Conservation (phyloP, 2,329 filamentous ascomycete species). For the Mycosphaerelloides madeirae region DNA sequence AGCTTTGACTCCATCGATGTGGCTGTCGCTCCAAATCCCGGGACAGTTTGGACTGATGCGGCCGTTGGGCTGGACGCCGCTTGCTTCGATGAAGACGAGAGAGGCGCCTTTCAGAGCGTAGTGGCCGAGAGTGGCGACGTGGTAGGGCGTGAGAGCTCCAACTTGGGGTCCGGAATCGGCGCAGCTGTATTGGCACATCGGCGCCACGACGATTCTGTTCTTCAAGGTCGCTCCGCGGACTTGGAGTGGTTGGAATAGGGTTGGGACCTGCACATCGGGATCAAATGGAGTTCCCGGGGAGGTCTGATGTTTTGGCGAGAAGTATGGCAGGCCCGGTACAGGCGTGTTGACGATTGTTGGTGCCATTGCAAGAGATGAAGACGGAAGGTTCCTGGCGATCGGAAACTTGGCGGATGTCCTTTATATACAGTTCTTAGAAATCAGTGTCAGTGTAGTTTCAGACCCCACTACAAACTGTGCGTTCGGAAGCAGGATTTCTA, state of each 20-base stretch:
- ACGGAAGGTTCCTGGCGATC: too few relatives aligned
- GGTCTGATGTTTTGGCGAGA: constrained; percentile 41
- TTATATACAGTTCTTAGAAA: too few relatives aligned
- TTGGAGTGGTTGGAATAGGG: constrained; percentile 54
- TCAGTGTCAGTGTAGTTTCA: too few relatives aligned
- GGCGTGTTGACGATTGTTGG: constrained; percentile 37
- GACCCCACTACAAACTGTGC: too few relatives aligned
- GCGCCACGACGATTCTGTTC: constrained; percentile 59
- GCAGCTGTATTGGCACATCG: constrained; percentile 64
- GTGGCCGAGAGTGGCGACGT: constrained; percentile 75
- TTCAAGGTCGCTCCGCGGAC: constrained; percentile 57
- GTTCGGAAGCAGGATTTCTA: too few relatives aligned
- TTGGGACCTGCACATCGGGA: constrained; percentile 49
- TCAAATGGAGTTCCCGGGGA: constrained; percentile 42
- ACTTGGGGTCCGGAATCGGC: constrained; percentile 43
- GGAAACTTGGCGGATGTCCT: too few relatives aligned
- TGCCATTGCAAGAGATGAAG: constrained; percentile 8
- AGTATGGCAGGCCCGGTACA: constrained; percentile 43
- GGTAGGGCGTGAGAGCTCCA: constrained; percentile 73
- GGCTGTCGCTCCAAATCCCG: constrained; percentile 78
- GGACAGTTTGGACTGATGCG: constrained; percentile 75
- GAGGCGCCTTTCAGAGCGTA: constrained; percentile 71
- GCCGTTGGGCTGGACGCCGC: constrained; percentile 69
- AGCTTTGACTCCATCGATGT: constrained; percentile 66
- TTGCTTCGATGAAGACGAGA: constrained; percentile 73